Evolutionary conservation across 2,329 filamentous ascomycete species (phyloP).

Genomic region (Fusarium sp.): DNA sequence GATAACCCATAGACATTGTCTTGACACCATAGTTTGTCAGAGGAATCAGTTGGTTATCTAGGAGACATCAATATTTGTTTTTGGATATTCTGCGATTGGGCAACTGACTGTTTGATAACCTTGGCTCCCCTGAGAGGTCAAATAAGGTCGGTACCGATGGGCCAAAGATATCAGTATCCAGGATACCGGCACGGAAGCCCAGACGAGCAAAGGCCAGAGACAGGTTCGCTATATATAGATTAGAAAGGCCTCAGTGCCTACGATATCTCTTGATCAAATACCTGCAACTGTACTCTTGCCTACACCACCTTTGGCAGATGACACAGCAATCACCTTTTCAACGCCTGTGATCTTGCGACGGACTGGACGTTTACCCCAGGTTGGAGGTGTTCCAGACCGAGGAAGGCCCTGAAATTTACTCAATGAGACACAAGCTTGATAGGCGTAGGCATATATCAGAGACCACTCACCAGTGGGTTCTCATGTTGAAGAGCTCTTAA

Average conservation of each 20-base stretch:
- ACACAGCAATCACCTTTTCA: conserved; percentile 93
- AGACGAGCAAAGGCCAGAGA: conserved; percentile 86
- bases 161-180: conserved; percentile 97
- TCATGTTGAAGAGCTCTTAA: conserved; percentile 70
- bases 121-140: conserved; percentile 81
- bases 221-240: conserved; percentile 74
- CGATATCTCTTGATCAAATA: conserved; percentile 48
- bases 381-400: conserved; percentile 70
- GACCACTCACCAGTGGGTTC: conserved; percentile 77
- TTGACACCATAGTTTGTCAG: conserved; percentile 95
- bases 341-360: conserved; percentile 86
- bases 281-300: conserved; percentile 95
- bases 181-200: conserved; percentile 84
- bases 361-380: conserved; percentile 80
- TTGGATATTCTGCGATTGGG: no score
- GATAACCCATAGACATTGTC: conserved; percentile 98
- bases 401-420: conserved; percentile 77
- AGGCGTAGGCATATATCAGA: neutral
- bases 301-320: conserved; percentile 97
- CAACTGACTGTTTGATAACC: conserved; percentile 75
- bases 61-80: conserved; percentile 12
- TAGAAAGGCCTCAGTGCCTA: neutral
- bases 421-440: neutral
- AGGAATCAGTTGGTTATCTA: conserved; percentile 84
- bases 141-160: conserved; percentile 93